phyloP scores from a whole-genome alignment of 805 yeast genomes.

The Nakazawaea holstii region DNA sequence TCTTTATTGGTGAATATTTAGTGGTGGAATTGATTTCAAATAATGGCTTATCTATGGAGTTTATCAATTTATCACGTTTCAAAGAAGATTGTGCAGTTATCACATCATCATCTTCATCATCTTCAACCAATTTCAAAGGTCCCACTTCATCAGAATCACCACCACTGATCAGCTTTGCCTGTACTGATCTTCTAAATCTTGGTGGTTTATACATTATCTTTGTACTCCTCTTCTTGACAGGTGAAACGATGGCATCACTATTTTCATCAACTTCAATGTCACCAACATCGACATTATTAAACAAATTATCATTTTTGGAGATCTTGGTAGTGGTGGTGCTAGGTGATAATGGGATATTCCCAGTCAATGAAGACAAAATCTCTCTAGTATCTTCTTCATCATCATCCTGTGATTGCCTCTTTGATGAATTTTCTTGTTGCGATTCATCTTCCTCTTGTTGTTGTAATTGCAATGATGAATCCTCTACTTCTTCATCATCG shows the following conservation, averaged over 20 bases:
- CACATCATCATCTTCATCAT: constrained; percentile 13
- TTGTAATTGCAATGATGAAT: background rate
- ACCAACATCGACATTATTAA: constrained; percentile 24
- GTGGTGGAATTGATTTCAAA: constrained; percentile 34
- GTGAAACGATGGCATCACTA: constrained; percentile 22
- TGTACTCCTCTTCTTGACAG: constrained; percentile 33
- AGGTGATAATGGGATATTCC: constrained; percentile 2
- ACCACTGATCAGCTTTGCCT: background rate
- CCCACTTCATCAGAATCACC: constrained; percentile 18
- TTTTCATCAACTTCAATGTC: constrained; percentile 17
- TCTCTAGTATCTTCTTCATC: constrained; percentile 20
- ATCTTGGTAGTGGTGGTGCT: constrained; percentile 16
- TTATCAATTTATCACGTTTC: constrained; percentile 27
- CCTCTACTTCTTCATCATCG: constrained; percentile 14
- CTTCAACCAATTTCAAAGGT: constrained; percentile 14
- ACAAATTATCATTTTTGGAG: constrained; percentile 27
- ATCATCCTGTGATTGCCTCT: constrained; percentile 21
- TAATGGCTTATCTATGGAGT: constrained; percentile 50
- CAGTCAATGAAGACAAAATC: constrained; percentile 38
- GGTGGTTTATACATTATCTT: constrained; percentile 42
- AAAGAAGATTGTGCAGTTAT: constrained; percentile 4
- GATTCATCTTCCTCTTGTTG: constrained; percentile 14
- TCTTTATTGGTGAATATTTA: constrained; percentile 3
- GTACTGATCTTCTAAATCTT: constrained; percentile 31
- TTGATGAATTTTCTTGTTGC: constrained; percentile 24